A percentile compares a stretch with the other conserved stretches of the same genome.
These are phyloP conservation scores for Tirmania nivea DNA, from an alignment of 495 filamentous ascomycete species.

Conservation along the genomic window DNA sequence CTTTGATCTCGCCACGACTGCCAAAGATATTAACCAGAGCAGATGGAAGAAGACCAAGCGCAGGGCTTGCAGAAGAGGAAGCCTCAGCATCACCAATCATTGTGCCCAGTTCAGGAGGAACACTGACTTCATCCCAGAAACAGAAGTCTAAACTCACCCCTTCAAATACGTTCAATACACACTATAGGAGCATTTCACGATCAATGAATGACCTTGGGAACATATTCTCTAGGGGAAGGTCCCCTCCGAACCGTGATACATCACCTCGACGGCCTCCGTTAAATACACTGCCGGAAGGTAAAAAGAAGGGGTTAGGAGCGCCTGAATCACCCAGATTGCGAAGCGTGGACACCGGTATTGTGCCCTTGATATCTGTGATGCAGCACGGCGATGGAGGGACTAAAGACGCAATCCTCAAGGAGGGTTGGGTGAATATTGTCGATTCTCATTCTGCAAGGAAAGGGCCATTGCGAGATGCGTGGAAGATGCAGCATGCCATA, in stretches of 20 bases:
- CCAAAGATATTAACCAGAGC: not conserved
- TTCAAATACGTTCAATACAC: conserved; percentile 16
- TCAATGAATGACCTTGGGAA: conserved; percentile 21
- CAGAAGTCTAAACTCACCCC: conserved; percentile 18
- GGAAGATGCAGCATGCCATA: conserved; percentile 19
- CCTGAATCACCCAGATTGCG: conserved; percentile 13
- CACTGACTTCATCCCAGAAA: conserved; percentile 6
- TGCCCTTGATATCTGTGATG: conserved; percentile 18
- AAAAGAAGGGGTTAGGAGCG: conserved; percentile 5
- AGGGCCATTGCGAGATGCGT: conserved; percentile 14
- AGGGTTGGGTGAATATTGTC: conserved; percentile 19
- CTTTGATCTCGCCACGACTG: not conserved
- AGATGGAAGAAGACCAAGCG: not conserved
- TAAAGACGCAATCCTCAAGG: conserved; percentile 10
- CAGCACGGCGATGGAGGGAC: conserved; percentile 11
- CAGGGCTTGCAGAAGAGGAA: not conserved
- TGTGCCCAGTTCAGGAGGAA: not conserved
- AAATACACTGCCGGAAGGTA: conserved; percentile 15
- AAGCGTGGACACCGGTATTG: conserved; percentile 12
- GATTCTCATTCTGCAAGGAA: conserved; percentile 17
- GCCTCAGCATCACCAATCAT: not conserved
- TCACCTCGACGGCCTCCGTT: conserved; percentile 10
- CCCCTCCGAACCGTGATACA: conserved; percentile 16
- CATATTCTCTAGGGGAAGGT: conserved; percentile 18
- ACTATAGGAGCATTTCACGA: conserved; percentile 19